Base-by-base conservation (phyloP, 2,329 filamentous ascomycete species). In the Aspergillus hiratsukae region DNA sequence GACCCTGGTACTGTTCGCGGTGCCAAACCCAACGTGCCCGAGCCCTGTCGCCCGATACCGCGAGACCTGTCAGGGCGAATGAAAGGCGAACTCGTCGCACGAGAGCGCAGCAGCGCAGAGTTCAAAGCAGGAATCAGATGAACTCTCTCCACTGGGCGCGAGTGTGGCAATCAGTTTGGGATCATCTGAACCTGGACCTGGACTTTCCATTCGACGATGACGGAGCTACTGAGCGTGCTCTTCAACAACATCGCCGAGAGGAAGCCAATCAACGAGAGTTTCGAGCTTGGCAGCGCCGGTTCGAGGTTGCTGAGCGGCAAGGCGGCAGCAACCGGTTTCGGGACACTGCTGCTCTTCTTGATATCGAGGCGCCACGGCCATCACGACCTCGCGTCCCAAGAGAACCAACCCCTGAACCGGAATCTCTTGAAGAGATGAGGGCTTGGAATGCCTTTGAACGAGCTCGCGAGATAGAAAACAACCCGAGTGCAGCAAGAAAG, bases 391-490 rank as follows among this genome's bases (percentile, higher is more conserved):
- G 72, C 41, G 68, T 64, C 3, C 72, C 71, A n/a, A 64, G 72
- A 53, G 69, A 72, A 48, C 66, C 72, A 40, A 71, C 71, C 17
- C 82, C 83, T 35, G 82, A 85, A 45, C 84, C 85, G 40, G 89
- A 95, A 72, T 89, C 88, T 7, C 78, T 87, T 45, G 91, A 96
- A 64, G 91, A 96, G 72, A 81, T 88, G 53, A 82, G 86, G 56
- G 91, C 93, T 3, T 97, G 93, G 94, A 90, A 91, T 60, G 91
- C 89, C 21, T 87, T 97, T 60, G 92, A 97, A 64, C 89, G 87
- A 71, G 91, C 90, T 46, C 83, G 90, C 61, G 87, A 92, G 58
- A 81, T 83, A 19, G 82, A 88, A 61, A 80, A 78, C 59, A 73
- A 80, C 23, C 71, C 76, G 0, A 71, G 61, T 48, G 71, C 75